Evolutionary conservation across 192 early-diverging fungal genomes (phyloP), one percentile per base, ranked within the genome.

Genomic region (Kappamyces sp.): DNA sequence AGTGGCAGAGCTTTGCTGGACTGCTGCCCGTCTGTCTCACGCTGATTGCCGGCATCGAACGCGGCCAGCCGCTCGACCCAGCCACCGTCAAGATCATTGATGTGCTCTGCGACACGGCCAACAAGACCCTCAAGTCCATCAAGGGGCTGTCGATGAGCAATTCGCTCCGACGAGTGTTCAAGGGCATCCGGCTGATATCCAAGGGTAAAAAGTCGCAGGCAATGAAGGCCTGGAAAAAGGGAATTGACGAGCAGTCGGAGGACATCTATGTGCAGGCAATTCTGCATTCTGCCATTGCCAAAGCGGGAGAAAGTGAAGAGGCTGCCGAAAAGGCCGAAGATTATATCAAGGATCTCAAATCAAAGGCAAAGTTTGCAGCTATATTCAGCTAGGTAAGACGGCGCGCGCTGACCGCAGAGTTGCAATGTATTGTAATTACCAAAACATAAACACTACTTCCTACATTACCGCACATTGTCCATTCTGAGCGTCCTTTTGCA

Each of bases 141-240:
- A 55, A 66, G 34, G 65, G 40, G 4, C 5, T 66, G 12, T 12
- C 13, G 23, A 8, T 50, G 1, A 39, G n/a, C 3, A 44, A 53
- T 3, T 39, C 49, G 41, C 10, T 62, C 40, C 58, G 65, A 47
- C 47, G 47, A 9, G 12, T 66, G 1, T 66, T 63, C 49, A 66
- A 66, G 23, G 65, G 65, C 6, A 31, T 66, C 2, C 50, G 53
- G 35, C 35, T 53, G 23, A 32, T 63, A 2, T 51, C 13, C n/a
- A 32, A 15, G 2, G 42, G 43, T 7, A 64, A 59, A 34, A 59
- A 34, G n/a, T 48, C 46, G 13, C 33, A 43, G 13, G 57, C 57
- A 3, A 33, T 46, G 13, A 38, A 38, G 39, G 57, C 57, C 6
- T 59, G 57, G 57, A 35, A 46, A 36, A 59, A 59, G 46, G 57